phyloP scores from a whole-genome alignment of 2,329 filamentous ascomycete species.

The Clarireedia monteithiana region DNA sequence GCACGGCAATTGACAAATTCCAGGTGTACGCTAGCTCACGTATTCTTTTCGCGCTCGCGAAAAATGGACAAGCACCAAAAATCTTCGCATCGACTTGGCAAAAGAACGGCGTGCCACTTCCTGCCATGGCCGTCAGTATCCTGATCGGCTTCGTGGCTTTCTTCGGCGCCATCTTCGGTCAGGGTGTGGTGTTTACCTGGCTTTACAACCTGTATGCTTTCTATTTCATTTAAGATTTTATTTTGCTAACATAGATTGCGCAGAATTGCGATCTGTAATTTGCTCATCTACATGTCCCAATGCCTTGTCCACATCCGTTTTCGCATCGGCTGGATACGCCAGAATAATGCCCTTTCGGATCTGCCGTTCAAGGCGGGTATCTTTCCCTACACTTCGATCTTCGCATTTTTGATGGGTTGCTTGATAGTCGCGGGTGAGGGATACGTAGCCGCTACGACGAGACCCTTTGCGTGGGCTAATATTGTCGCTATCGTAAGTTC shows the following conservation, averaged over 20 bases:
- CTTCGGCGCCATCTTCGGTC: constrained; percentile 64
- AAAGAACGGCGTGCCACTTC: constrained; percentile 51
- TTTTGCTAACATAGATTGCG: neutral
- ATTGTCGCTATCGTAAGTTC: neutral
- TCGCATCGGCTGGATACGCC: constrained; percentile 51
- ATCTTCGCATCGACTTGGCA: constrained; percentile 60
- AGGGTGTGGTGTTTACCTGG: constrained; percentile 56
- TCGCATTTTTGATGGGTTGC: constrained; percentile 32
- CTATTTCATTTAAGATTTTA: neutral
- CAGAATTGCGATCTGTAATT: constrained; percentile 2
- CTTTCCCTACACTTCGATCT: constrained; percentile 53
- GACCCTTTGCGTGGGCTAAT: constrained; percentile 3
- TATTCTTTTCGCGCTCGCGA: constrained; percentile 68
- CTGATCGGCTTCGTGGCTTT: constrained; percentile 60
- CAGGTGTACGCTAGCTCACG: constrained; percentile 60
- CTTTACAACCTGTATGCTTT: constrained; percentile 49
- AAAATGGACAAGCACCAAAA: constrained; percentile 60
- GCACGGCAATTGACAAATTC: neutral
- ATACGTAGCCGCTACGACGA: neutral
- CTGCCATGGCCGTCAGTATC: constrained; percentile 60
- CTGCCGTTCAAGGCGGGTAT: constrained; percentile 47
- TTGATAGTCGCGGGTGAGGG: neutral
- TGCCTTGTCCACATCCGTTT: constrained; percentile 64
- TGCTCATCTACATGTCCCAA: constrained; percentile 41
- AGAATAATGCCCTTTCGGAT: constrained; percentile 46